Percentiles rank a stretch among this genome's conserved stretches.
Evolutionary conservation across 1,284 basidiomycete species (phyloP).

Genomic region (Leccinum cinnamomeum): DNA sequence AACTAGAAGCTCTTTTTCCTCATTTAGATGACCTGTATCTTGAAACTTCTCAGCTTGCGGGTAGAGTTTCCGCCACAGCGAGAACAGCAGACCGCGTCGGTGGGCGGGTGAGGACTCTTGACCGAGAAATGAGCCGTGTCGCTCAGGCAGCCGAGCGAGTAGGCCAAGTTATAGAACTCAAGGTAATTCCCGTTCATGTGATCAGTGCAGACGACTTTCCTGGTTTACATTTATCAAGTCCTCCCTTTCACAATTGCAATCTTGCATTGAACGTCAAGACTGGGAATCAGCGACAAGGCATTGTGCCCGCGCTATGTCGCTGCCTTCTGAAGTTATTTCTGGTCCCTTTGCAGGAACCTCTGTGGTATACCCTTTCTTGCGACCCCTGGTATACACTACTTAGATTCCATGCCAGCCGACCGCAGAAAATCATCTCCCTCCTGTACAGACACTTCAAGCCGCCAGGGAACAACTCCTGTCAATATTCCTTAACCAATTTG

Average conservation of each 20-base stretch:
- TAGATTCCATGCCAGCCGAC: constrained; percentile 66
- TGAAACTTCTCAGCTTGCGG: constrained; percentile 60
- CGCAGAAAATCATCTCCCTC: constrained; percentile 82
- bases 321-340: constrained; percentile 75
- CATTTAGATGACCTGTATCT: constrained; percentile 60
- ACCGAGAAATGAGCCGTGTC: constrained; percentile 89
- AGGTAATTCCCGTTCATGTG: constrained; percentile 47
- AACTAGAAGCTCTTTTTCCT: constrained; percentile 63
- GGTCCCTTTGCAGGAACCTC: constrained; percentile 86
- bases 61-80: constrained; percentile 67
- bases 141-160: constrained; percentile 84
- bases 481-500: constrained; percentile 80
- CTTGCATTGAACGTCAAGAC: constrained; percentile 81
- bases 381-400: background rate
- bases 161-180: constrained; percentile 86
- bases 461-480: constrained; percentile 76
- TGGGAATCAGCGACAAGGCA: constrained; percentile 95
- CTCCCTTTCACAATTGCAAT: constrained; percentile 74
- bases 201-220: background rate
- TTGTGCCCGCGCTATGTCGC: constrained; percentile 85
- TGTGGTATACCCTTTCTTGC: constrained; percentile 58
- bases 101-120: constrained; percentile 81
- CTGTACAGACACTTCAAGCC: constrained; percentile 76
- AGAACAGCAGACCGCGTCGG: constrained; percentile 89
- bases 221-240: constrained; percentile 48